phyloP scores from a whole-genome alignment of 768 basidiomycete genomes.

The Leccinum variicolor region DNA sequence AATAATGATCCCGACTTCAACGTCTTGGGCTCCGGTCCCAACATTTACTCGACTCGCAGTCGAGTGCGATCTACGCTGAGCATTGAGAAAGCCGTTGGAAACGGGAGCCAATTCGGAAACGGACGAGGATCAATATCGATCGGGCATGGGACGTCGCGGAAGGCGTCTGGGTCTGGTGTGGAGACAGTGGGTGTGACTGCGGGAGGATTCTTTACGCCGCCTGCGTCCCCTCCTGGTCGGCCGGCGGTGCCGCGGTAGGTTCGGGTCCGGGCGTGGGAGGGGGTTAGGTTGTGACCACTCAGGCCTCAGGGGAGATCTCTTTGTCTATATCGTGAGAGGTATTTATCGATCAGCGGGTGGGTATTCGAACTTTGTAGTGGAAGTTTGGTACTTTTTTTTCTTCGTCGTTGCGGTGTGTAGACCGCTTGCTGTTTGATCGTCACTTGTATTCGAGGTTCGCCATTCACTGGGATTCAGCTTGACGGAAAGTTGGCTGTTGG shows the following conservation, averaged over 20 bases:
- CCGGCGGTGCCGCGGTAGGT: not conserved
- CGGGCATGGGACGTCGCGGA: conserved; percentile 58
- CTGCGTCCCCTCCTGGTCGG: conserved; percentile 27
- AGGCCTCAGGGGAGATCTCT: not conserved
- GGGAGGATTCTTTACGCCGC: conserved; percentile 71
- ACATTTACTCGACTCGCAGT: conserved; percentile 35
- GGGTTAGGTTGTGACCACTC: not conserved
- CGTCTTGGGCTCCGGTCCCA: conserved; percentile 17
- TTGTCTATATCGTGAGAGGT: not conserved
- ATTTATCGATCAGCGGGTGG: not conserved
- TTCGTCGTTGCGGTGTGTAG: not conserved
- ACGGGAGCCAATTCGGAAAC: conserved; percentile 28
- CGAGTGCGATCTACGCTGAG: conserved; percentile 58
- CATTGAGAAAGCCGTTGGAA: conserved; percentile 44
- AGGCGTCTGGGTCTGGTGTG: conserved; percentile 68
- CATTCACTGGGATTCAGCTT: too few relatives aligned
- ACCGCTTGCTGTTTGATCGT: not conserved
- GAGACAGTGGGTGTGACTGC: conserved; percentile 76
- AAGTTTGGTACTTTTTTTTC: not conserved
- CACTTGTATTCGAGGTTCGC: not conserved
- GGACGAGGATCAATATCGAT: conserved; percentile 60
- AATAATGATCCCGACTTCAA: conserved; percentile 27
- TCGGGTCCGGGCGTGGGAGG: not conserved
- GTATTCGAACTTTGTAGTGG: not conserved
- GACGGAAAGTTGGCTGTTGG: too few relatives aligned